phyloP scores from a whole-genome alignment of 1,284 basidiomycete genomes.

The Apiotrichum siamense region DNA sequence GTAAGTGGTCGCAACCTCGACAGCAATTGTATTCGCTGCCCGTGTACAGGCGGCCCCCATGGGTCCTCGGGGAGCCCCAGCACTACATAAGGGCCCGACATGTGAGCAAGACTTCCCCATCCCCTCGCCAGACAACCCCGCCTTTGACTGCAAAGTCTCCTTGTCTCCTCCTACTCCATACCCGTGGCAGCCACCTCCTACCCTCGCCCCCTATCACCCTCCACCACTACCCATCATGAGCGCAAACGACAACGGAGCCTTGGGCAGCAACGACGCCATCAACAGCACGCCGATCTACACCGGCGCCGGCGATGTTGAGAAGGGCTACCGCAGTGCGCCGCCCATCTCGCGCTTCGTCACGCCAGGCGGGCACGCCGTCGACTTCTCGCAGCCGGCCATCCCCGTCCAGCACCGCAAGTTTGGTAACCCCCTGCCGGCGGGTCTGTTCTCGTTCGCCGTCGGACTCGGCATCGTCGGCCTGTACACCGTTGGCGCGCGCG shows the following conservation, averaged over 20 bases:
- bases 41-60: too few relatives aligned
- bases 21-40: too few relatives aligned
- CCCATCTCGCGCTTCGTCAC: conserved; percentile 15
- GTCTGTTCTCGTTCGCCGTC: conserved; percentile 11
- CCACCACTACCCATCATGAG: not conserved
- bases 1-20: too few relatives aligned
- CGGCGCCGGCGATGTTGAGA: conserved; percentile 16
- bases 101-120: too few relatives aligned
- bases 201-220: too few relatives aligned
- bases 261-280: not conserved
- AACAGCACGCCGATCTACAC: conserved; percentile 10
- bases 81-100: too few relatives aligned
- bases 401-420: conserved; percentile 21
- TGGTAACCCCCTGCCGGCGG: conserved; percentile 20
- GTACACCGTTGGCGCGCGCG: conserved; percentile 8
- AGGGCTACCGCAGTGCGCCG: conserved; percentile 7
- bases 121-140: too few relatives aligned
- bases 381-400: conserved; percentile 21
- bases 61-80: too few relatives aligned
- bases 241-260: not conserved
- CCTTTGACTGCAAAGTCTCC: too few relatives aligned
- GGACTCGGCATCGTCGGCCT: conserved; percentile 15
- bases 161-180: too few relatives aligned
- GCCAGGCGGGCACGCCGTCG: conserved; percentile 22
- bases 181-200: too few relatives aligned